These are phyloP conservation scores for Pythium rishiriense DNA, from an alignment of 352 stramenopile genomes.

Conservation along the genomic window DNA sequence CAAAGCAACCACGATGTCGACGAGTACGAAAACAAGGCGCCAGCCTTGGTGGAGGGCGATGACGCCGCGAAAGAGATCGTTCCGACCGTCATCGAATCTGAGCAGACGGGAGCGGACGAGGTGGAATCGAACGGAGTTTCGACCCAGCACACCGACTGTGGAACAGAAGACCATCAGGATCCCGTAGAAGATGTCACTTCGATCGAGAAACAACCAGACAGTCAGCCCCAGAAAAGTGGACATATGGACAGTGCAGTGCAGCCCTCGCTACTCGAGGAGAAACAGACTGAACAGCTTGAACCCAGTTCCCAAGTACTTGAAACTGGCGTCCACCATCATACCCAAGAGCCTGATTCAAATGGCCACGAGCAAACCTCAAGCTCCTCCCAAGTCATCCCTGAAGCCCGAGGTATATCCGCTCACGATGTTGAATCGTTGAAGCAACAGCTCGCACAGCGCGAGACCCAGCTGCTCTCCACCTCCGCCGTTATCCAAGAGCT, in stretches of 20 bases:
- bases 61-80: too few relatives aligned
- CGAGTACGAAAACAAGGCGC: neutral
- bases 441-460: slow-evolving; percentile 47
- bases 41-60: too few relatives aligned
- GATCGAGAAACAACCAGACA: neutral
- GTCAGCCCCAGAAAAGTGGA: neutral
- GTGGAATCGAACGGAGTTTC: neutral
- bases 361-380: neutral
- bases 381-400: neutral
- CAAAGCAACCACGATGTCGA: neutral
- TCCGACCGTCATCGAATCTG: too few relatives aligned
- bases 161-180: neutral
- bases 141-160: neutral
- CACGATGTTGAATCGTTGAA: slow-evolving; percentile 21
- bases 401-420: neutral
- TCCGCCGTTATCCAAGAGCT: slow-evolving; percentile 67
- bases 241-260: neutral
- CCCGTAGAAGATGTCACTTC: too few relatives aligned
- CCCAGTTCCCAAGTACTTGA: neutral
- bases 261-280: neutral
- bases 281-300: neutral
- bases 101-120: neutral
- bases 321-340: neutral
- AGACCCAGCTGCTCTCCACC: slow-evolving; percentile 68
- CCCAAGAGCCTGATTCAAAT: neutral